Evolutionary conservation across 177 flowering plant genomes (phyloP).

Genomic region (Vitis hybrid): DNA sequence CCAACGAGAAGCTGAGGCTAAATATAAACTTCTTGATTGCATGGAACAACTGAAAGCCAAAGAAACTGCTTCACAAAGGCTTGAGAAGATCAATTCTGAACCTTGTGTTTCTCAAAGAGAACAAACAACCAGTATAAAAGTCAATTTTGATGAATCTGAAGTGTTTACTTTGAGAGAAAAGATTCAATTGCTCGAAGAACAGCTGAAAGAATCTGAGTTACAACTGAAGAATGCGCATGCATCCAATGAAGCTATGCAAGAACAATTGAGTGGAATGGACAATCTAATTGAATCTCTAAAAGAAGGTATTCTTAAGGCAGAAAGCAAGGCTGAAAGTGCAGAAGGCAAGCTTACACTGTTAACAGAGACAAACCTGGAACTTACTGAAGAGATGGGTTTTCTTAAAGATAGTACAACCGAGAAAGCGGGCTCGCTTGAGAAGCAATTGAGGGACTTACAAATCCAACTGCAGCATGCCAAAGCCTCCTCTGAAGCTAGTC

Average conservation of each 20-base stretch:
- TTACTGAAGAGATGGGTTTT: constrained; percentile 39
- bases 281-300: constrained; percentile 25
- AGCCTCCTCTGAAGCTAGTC: constrained; percentile 45
- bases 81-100: constrained; percentile 16
- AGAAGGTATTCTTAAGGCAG: constrained; percentile 29
- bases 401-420: constrained; percentile 33
- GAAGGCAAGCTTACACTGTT: constrained; percentile 32
- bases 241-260: constrained; percentile 16
- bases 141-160: constrained; percentile 7
- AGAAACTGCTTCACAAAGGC: constrained; percentile 19
- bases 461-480: constrained; percentile 37
- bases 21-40: constrained; percentile 21
- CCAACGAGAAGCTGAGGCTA: constrained; percentile 36
- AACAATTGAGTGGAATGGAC: constrained; percentile 24
- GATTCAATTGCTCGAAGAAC: constrained; percentile 31
- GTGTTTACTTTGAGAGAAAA: constrained; percentile 21
- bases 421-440: constrained; percentile 39
- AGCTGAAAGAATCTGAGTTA: constrained; percentile 24
- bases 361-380: constrained; percentile 37
- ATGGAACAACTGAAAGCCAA: constrained; percentile 27
- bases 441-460: constrained; percentile 34
- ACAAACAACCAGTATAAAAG: background rate
- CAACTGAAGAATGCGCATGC: constrained; percentile 14
- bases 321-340: constrained; percentile 38
- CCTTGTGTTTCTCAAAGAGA: background rate